phyloP scores from a whole-genome alignment of 768 basidiomycete genomes.

The Scleroderma bovista region DNA sequence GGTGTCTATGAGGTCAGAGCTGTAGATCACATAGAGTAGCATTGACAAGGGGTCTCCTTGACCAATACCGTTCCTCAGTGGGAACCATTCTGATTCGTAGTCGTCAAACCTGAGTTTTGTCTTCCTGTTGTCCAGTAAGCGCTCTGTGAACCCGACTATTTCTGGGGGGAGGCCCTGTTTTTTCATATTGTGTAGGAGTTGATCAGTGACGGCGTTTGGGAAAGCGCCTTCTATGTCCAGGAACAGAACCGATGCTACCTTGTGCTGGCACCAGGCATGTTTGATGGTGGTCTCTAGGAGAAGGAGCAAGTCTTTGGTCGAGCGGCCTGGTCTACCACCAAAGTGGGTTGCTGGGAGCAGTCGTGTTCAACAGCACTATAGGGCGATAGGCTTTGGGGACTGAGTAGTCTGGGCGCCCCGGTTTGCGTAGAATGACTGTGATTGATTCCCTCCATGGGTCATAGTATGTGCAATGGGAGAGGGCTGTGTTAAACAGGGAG shows the following conservation, averaged over 20 bases:
- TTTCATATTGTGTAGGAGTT: constrained; percentile 29
- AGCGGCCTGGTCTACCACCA: constrained; percentile 33
- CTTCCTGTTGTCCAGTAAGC: background rate
- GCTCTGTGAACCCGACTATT: background rate
- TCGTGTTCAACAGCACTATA: constrained; percentile 31
- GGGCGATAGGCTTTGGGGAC: constrained; percentile 32
- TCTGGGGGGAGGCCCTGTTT: background rate
- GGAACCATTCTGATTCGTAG: background rate
- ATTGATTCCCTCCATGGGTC: no score
- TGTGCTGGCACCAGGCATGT: constrained; percentile 29
- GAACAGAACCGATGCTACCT: constrained; percentile 34
- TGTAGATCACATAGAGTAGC: background rate
- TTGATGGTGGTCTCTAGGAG: constrained; percentile 30
- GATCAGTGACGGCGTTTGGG: constrained; percentile 30
- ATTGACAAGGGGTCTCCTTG: background rate
- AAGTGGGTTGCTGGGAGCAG: constrained; percentile 35
- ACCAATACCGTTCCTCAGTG: background rate
- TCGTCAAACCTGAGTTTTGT: background rate
- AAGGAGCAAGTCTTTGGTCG: constrained; percentile 33
- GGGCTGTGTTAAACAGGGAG: constrained; percentile 5
- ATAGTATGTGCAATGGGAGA: constrained; percentile 1
- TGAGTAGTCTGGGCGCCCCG: constrained; percentile 30
- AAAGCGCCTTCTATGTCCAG: constrained; percentile 42
- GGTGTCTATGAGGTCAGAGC: background rate
- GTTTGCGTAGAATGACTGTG: constrained; percentile 19